A percentile compares a stretch with the other conserved stretches of the same genome.
These are phyloP conservation scores for Ustilago crameri DNA, from an alignment of 1,284 basidiomycete genomes.

Conservation along the genomic window DNA sequence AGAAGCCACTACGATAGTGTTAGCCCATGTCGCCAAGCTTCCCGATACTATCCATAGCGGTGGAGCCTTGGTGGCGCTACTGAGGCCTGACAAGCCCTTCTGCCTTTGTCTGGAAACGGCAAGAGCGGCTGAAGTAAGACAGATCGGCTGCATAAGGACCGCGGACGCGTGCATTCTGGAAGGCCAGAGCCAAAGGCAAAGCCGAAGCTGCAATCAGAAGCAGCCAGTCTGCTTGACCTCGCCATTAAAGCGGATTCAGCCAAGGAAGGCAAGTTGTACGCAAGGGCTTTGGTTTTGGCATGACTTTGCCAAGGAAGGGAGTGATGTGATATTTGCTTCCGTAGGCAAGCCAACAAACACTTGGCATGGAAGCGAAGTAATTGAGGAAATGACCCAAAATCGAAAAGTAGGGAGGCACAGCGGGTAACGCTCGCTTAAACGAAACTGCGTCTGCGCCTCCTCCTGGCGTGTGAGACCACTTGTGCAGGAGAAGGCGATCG, in stretches of 20 bases:
- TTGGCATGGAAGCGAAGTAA: background rate
- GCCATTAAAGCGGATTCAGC: slow-evolving; percentile 13
- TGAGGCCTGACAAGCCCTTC: no score
- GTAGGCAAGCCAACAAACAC: background rate
- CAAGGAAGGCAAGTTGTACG: slow-evolving; percentile 21
- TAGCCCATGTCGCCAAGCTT: no score
- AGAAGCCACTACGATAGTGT: no score
- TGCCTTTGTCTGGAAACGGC: slow-evolving; percentile 3
- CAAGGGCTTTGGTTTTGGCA: slow-evolving; percentile 34
- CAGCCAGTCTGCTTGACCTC: background rate
- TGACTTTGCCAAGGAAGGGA: slow-evolving; percentile 3
- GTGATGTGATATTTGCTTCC: background rate
- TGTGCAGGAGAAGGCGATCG: slow-evolving; percentile 5
- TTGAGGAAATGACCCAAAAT: slow-evolving; percentile 3
- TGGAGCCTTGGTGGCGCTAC: no score
- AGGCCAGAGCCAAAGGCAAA: background rate
- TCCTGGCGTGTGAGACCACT: slow-evolving; percentile 13
- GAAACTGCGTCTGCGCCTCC: slow-evolving; percentile 7
- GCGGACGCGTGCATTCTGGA: slow-evolving; percentile 11
- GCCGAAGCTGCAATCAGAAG: background rate
- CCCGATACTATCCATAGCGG: no score
- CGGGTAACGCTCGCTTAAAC: slow-evolving; percentile 17
- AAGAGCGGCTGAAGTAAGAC: background rate
- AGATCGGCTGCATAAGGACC: background rate
- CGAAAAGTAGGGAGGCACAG: background rate